Conservation (phyloP, 2,329 filamentous ascomycete species). For the Penicillium sp. region DNA sequence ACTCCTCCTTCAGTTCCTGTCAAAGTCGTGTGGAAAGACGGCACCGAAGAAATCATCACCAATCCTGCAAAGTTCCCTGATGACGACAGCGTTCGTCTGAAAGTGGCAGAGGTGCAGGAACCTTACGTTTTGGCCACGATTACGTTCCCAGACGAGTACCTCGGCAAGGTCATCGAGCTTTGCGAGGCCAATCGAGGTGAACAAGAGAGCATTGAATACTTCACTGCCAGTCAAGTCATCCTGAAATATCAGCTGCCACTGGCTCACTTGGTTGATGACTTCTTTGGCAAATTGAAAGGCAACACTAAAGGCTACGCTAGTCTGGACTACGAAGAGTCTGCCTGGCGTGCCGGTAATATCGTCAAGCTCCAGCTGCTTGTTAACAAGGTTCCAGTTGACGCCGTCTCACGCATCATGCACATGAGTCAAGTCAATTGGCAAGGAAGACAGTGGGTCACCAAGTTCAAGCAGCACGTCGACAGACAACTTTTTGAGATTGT, state of each 20-base stretch:
- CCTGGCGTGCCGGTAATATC: constrained; percentile 77
- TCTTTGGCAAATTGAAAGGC: constrained; percentile 95
- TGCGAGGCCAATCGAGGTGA: constrained; percentile 88
- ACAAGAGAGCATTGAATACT: constrained; percentile 87
- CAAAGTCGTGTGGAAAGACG: constrained; percentile 77
- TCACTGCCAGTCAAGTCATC: constrained; percentile 89
- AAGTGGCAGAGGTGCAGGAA: constrained; percentile 67
- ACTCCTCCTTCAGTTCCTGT: constrained; percentile 95
- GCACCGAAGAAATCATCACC: constrained; percentile 75
- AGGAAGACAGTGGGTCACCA: constrained; percentile 85
- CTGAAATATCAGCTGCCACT: constrained; percentile 89
- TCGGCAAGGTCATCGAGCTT: constrained; percentile 91
- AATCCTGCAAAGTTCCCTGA: constrained; percentile 91
- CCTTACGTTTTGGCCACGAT: constrained; percentile 82
- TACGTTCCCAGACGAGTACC: constrained; percentile 89
- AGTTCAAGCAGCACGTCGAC: constrained; percentile 96
- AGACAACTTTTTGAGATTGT: constrained; percentile 96
- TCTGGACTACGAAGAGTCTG: constrained; percentile 94
- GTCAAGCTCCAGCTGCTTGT: constrained; percentile 91
- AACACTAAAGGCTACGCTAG: constrained; percentile 93
- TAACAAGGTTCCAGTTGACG: constrained; percentile 91
- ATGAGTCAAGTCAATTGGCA: constrained; percentile 77
- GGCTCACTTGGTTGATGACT: constrained; percentile 89
- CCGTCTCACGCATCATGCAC: constrained; percentile 89
- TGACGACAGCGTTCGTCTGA: constrained; percentile 59